phyloP scores from a whole-genome alignment of 768 basidiomycete species.

The Brasilioporus rufonigricans region DNA sequence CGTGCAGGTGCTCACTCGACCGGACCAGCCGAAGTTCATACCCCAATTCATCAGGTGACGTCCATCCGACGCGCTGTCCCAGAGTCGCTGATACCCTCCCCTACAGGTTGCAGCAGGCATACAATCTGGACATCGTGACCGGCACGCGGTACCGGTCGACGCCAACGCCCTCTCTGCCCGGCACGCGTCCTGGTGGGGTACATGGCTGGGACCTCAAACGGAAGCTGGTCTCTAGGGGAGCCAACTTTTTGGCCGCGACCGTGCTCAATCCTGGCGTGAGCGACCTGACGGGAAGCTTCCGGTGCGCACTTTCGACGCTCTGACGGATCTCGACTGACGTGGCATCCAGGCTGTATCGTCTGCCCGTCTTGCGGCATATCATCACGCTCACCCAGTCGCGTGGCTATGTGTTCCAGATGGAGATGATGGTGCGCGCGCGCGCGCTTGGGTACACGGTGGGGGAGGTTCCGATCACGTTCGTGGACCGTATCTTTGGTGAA shows the following conservation, averaged over 20 bases:
- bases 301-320: slow-evolving; percentile 43
- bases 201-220: slow-evolving; percentile 92
- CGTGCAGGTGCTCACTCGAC: slow-evolving; percentile 3
- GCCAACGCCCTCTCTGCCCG: slow-evolving; percentile 52
- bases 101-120: slow-evolving; percentile 71
- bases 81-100: slow-evolving; percentile 1
- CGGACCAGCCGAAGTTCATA: slow-evolving; percentile 85
- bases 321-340: background rate
- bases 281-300: slow-evolving; percentile 88
- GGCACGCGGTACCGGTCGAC: slow-evolving; percentile 81
- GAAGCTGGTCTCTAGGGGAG: slow-evolving; percentile 84
- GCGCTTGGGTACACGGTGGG: slow-evolving; percentile 83
- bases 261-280: slow-evolving; percentile 83
- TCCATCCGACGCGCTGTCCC: background rate
- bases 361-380: slow-evolving; percentile 74
- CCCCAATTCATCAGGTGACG: slow-evolving; percentile 83
- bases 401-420: slow-evolving; percentile 98
- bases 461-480: slow-evolving; percentile 92
- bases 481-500: slow-evolving; percentile 91
- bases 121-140: slow-evolving; percentile 90
- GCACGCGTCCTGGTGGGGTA: slow-evolving; percentile 77
- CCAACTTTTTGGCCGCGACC: slow-evolving; percentile 87
- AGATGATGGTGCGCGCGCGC: slow-evolving; percentile 92
- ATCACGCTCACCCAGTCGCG: slow-evolving; percentile 83
- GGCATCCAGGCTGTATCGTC: slow-evolving; percentile 63